Base-by-base conservation (phyloP, 1,284 basidiomycete species). In the Moniliella sp. region DNA sequence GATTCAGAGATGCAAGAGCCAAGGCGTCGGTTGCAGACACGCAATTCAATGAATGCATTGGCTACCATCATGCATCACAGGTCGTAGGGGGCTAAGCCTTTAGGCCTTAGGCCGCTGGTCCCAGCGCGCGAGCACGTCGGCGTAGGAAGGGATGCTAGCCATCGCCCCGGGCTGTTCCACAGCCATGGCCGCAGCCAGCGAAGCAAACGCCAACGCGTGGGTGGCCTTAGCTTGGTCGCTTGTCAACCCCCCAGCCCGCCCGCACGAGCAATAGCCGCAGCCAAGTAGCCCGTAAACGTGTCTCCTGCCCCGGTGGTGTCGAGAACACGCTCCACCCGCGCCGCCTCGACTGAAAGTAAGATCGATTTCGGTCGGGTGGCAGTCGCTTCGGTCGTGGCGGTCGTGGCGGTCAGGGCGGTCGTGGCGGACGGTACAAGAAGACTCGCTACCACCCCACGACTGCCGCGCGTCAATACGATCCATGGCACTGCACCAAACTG, bases 271-370 rank as follows among this genome's bases (percentile, higher is more conserved):
- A 23, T 23, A n/a, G 21, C 7, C n/a, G 21, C 21, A 7, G n/a
- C 21, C 7, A 23, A n/a, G 21, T 23, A 23, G 21, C 21, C 21
- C 7, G 21, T n/a, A n/a, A 23, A 23, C n/a, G 21, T 23, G 34
- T 60, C 57, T 15, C 57, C 57, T 1, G 57, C 57, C 11, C 57
- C 57, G 0, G 57, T 60, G 1, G 55, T 59, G 19, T 59, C 55
- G 3, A 33, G 28, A 2, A 56, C 52, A n/a, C 42, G 31, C 12
- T 32, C 35, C 2, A 55, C 47, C 23, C 41, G 44, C 30, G 38
- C 30, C 2, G 56, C 38, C 0, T 43, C 32, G 46, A 13, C 14
- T 41, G 38, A 41, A 55, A 37, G 26, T 37, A 33, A 9, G 13
- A 32, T 3, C 49, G 34, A 11, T 42, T 32, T 4, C 7, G 21